Evolutionary conservation across 768 basidiomycete genomes (phyloP), one percentile per base, ranked within the genome.

Genomic region (Roridomyces roridus): DNA sequence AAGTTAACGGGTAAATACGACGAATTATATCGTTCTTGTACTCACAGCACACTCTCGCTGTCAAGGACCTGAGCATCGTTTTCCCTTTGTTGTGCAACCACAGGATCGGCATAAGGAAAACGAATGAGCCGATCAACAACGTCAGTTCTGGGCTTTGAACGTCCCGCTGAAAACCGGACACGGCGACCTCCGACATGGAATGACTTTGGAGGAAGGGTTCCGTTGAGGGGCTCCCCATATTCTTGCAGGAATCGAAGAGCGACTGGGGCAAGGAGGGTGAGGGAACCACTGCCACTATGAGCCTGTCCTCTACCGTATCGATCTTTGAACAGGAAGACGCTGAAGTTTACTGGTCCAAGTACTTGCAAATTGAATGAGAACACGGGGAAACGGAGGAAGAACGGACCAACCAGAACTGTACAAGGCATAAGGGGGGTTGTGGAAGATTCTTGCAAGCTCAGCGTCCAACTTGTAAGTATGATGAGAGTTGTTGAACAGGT

Each of bases 211-310:
- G 66, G 59, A n/a, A 34, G 29, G 1, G 31, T 11, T 6, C 35
- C 34, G n/a, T 55, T 40, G 28, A 45, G 24, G 25, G 28, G 54
- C 10, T 66, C 65, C 24, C 77, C 78, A 62, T 78, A 82, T 12
- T 78, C 66, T 15, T 46, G 37, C 15, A 88, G 70, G 59, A 87
- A 85, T 12, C 53, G 62, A 0, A 51, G 45, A 0, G 77, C 85
- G 17, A 81, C 63, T 15, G 74, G 63, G 10, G 41, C 70, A 3
- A 85, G 83, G 5, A 88, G 66, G 0, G 83, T 84, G 29, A 88
- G 64, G 21, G 67, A 64, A 5, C 83, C 85, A 23, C 57, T 68
- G 6, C 85, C 82, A 8, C 64, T 58, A 54, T 83, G 80, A 20
- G 67, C 17, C 54, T 50, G 26, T 0, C 69, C 59, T 35, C 56